These are phyloP conservation scores for Candida michaelii DNA, from an alignment of 805 yeast species.

Conservation along the genomic window DNA sequence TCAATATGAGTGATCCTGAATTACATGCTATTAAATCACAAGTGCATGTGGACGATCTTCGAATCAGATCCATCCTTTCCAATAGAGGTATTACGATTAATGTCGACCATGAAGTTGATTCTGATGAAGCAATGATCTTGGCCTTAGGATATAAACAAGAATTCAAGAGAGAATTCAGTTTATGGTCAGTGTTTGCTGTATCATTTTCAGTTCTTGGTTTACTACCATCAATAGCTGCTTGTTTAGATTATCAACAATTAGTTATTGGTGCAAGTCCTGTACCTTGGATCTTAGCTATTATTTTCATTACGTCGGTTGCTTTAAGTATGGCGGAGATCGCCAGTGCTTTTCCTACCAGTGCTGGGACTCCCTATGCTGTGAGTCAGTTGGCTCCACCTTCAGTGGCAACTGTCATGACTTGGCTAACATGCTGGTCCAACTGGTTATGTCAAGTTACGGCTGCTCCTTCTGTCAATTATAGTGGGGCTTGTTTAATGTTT, in stretches of 20 bases:
- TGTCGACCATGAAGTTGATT: constrained; percentile 48
- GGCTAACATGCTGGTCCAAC: constrained; percentile 66
- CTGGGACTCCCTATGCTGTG: constrained; percentile 71
- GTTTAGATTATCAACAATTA: constrained; percentile 58
- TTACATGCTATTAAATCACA: constrained; percentile 23
- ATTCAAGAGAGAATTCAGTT: constrained; percentile 55
- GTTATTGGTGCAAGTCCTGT: constrained; percentile 64
- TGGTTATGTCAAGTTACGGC: constrained; percentile 65
- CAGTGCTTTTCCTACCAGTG: constrained; percentile 64
- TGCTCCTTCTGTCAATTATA: constrained; percentile 59
- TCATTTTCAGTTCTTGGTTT: constrained; percentile 65
- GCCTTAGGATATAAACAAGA: constrained; percentile 67
- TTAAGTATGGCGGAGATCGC: constrained; percentile 64
- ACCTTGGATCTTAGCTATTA: constrained; percentile 57
- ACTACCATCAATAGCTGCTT: constrained; percentile 63
- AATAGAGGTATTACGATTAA: constrained; percentile 37
- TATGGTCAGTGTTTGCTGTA: constrained; percentile 59
- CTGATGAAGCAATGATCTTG: constrained; percentile 53
- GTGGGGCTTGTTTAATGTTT: constrained; percentile 56
- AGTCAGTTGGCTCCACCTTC: constrained; percentile 59
- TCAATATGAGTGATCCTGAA: constrained; percentile 11
- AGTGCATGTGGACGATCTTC: constrained; percentile 37
- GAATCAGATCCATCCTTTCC: constrained; percentile 39
- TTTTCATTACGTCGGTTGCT: constrained; percentile 58
- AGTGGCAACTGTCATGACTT: constrained; percentile 53